Percentiles rank a stretch among this genome's conserved stretches.
These are phyloP conservation scores for Saccharomyces hybrid DNA, from an alignment of 1,139 yeast species.

Conservation along the genomic window DNA sequence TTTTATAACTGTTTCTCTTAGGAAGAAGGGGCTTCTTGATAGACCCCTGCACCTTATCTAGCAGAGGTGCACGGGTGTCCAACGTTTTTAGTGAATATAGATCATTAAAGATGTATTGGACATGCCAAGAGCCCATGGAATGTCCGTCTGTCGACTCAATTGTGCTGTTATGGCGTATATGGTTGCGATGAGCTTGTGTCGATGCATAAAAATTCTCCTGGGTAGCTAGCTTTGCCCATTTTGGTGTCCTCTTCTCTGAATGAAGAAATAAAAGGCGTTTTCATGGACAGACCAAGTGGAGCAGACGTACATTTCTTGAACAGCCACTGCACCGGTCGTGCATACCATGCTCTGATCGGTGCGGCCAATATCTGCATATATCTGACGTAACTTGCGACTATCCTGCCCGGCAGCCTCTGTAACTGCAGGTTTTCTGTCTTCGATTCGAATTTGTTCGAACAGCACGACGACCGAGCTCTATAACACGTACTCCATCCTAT, in stretches of 20 bases:
- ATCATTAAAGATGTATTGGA: not conserved
- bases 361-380: too few species aligned
- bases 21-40: conserved; percentile 1
- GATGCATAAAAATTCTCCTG: not conserved
- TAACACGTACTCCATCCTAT: not conserved
- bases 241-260: not conserved
- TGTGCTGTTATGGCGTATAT: not conserved
- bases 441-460: not conserved
- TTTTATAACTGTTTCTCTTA: not conserved
- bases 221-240: not conserved
- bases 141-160: not conserved
- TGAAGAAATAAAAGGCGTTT: not conserved
- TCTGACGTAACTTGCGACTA: too few species aligned
- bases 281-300: not conserved
- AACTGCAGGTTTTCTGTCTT: not conserved
- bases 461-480: not conserved
- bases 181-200: not conserved
- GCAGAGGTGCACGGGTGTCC: not conserved
- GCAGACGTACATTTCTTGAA: not conserved
- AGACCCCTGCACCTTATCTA: not conserved
- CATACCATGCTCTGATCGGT: not conserved
- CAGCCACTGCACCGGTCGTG: not conserved
- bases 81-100: not conserved
- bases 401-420: not conserved
- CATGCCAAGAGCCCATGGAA: not conserved